Evolutionary conservation across 495 filamentous ascomycete species (phyloP).

Genomic region (Aspergillus funiculosus): DNA sequence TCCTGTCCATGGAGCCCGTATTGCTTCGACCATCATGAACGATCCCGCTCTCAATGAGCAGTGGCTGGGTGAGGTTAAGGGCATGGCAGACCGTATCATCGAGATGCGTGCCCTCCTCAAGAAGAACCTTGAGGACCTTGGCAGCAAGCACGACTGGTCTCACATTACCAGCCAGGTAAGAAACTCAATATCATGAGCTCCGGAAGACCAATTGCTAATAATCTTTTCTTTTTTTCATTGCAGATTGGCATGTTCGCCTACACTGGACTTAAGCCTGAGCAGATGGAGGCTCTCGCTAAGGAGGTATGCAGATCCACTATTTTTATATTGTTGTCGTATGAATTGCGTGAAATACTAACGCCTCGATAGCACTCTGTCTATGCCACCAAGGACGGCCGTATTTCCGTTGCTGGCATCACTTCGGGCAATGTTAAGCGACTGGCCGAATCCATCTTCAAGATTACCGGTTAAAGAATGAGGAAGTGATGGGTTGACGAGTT

Average conservation of each 20-base stretch:
- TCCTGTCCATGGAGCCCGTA: conserved; percentile 89
- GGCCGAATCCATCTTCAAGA: conserved; percentile 91
- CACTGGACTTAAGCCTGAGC: conserved; percentile 85
- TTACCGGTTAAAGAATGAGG: conserved; percentile 69
- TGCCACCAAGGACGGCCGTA: conserved; percentile 93
- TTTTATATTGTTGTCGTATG: neutral
- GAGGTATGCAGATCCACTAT: conserved; percentile 50
- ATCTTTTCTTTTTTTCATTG: no score
- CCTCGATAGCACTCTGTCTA: conserved; percentile 79
- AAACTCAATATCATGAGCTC: neutral
- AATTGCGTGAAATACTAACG: conserved; percentile 22
- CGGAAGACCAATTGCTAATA: conserved; percentile 6
- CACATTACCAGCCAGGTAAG: conserved; percentile 87
- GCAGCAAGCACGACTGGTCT: conserved; percentile 93
- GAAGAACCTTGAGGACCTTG: conserved; percentile 87
- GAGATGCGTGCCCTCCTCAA: conserved; percentile 91
- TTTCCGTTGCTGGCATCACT: conserved; percentile 96
- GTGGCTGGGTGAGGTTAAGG: conserved; percentile 96
- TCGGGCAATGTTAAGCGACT: conserved; percentile 86
- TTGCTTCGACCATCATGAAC: conserved; percentile 90
- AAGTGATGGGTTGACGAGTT: neutral
- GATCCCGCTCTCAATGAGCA: conserved; percentile 79
- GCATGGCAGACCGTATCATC: conserved; percentile 98
- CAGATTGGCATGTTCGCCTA: conserved; percentile 99
- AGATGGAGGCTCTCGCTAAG: conserved; percentile 89